Evolutionary conservation across 768 basidiomycete species (phyloP), one percentile per base, ranked within the genome.

Genomic region (Suillus bovinus): DNA sequence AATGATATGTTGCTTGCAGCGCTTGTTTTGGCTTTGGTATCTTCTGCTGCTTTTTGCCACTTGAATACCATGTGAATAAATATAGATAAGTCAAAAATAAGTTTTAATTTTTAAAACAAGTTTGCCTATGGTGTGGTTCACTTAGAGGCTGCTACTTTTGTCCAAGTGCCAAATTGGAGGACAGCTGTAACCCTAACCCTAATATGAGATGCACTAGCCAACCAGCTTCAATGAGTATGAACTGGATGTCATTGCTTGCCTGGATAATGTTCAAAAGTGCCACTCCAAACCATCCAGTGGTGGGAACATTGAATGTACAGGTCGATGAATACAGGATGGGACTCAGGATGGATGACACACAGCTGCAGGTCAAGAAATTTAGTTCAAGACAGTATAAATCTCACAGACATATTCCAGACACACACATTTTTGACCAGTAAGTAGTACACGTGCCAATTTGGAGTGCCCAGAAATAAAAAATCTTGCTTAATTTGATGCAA

Each of bases 321-420:
- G 31, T 68, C 66, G 66, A 68, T 67, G 61, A 61, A 64, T 41
- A 68, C 56, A 34, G 63, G 46, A 20, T 47, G 22, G 67, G 59
- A 14, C 41, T 68, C 46, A 29, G 39, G 41, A 60, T 61, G 22
- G 52, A 16, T 38, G 67, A 68, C 60, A 63, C 65, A 16, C 67
- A 68, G 53, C 34, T 64, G 22, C 62, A 62, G 13, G 62, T 66
- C 7, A 24, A 60, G 22, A 52, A 59, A 57, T 64, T 63, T 36
- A 65, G 64, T 54, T 68, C 64, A 27, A 59, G 22, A 36, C 22
- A 66, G 58, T 67, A 66, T n/a, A 65, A 67, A 55, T 64, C 55
- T 36, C 63, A 64, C 16, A 39, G 60, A 56, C 42, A 11, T 39
- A 36, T 64, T 54, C 38, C 42, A 27, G 60, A 61, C 34, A 38